Percentiles rank a stretch among this genome's conserved stretches.
Conservation (phyloP, 2,329 filamentous ascomycete species). For the Colletotrichum paranaense region DNA sequence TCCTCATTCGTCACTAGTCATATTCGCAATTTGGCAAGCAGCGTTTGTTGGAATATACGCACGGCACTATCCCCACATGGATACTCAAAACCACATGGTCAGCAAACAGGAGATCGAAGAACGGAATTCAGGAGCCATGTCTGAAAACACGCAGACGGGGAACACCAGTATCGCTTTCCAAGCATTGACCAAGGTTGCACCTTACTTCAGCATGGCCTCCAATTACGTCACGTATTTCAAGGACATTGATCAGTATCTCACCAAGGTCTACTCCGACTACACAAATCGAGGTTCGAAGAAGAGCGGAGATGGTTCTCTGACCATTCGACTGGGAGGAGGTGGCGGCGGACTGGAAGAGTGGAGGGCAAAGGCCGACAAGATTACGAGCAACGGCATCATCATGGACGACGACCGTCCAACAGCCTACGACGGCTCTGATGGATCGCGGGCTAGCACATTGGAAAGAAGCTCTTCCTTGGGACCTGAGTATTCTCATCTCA, state of each 20-base stretch:
- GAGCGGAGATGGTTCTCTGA: constrained; percentile 47
- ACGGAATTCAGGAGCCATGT: constrained; percentile 37
- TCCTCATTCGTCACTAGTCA: constrained; percentile 74
- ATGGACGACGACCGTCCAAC: constrained; percentile 44
- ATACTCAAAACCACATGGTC: constrained; percentile 65
- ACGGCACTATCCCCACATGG: constrained; percentile 76
- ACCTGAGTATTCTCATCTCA: constrained; percentile 38
- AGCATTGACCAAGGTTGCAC: constrained; percentile 62
- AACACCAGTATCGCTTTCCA: constrained; percentile 60
- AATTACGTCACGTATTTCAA: constrained; percentile 65
- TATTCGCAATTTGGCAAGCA: constrained; percentile 75
- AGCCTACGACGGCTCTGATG: constrained; percentile 38
- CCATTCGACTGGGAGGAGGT: constrained; percentile 53
- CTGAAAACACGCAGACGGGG: constrained; percentile 49
- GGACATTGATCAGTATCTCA: constrained; percentile 65
- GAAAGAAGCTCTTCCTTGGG: constrained; percentile 44
- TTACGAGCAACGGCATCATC: constrained; percentile 58
- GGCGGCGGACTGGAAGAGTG: constrained; percentile 69
- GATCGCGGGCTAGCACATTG: constrained; percentile 44
- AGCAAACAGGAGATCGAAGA: constrained; percentile 47
- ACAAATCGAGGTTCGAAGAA: constrained; percentile 41
- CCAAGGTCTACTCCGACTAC: constrained; percentile 53
- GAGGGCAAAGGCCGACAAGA: constrained; percentile 50
- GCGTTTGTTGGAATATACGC: constrained; percentile 75
- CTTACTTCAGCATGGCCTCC: constrained; percentile 65